phyloP scores from a whole-genome alignment of 177 flowering plant species.

The Vitis hybrid region DNA sequence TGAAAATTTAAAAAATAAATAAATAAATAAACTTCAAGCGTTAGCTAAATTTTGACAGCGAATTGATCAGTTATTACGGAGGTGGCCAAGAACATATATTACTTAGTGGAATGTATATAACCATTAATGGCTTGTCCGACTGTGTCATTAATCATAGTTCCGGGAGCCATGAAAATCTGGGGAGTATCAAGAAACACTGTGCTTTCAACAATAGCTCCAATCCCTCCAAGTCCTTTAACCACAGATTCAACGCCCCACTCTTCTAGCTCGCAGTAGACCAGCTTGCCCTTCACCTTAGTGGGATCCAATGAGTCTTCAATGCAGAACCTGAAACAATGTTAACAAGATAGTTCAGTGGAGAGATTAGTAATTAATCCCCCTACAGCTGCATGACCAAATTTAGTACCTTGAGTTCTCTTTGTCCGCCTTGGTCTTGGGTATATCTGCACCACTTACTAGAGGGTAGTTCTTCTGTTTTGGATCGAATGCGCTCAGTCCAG shows the following conservation, averaged over 20 bases:
- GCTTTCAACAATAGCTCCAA: constrained; percentile 54
- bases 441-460: constrained; percentile 60
- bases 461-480: constrained; percentile 46
- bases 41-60: too few relatives aligned
- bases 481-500: constrained; percentile 52
- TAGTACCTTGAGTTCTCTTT: constrained; percentile 42
- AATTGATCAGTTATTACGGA: too few relatives aligned
- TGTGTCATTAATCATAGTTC: constrained; percentile 48
- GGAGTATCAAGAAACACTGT: constrained; percentile 43
- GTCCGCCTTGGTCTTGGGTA: constrained; percentile 21
- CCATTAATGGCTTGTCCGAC: constrained; percentile 26
- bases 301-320: constrained; percentile 48
- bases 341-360: too few relatives aligned
- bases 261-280: constrained; percentile 49
- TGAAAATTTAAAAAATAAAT: too few relatives aligned
- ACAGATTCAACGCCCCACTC: constrained; percentile 51
- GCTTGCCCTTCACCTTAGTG: constrained; percentile 61
- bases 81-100: background rate
- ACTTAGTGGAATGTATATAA: constrained; percentile 62
- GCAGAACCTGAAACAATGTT: constrained; percentile 35
- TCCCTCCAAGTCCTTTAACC: constrained; percentile 54
- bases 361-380: too few relatives aligned
- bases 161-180: constrained; percentile 63
- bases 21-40: too few relatives aligned
- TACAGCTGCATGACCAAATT: background rate